Conservation (phyloP, 768 basidiomycete species). For the Pholiota conissans region DNA sequence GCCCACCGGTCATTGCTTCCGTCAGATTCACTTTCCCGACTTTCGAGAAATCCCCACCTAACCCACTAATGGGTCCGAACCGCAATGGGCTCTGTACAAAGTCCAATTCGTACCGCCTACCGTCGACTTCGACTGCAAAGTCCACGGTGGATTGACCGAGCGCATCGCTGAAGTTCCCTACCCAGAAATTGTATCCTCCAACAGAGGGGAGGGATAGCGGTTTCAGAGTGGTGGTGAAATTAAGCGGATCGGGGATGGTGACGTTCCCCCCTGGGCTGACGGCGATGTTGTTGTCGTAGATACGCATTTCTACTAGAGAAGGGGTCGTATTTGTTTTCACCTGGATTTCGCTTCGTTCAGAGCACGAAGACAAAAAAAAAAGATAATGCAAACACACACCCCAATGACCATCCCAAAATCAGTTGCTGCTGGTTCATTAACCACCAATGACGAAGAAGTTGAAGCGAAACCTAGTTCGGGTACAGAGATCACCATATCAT, state of each 20-base stretch:
- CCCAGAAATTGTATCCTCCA: background rate
- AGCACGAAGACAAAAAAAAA: background rate
- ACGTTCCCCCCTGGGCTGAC: background rate
- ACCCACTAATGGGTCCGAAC: background rate
- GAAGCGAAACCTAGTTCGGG: background rate
- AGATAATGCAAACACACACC: background rate
- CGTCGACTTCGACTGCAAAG: background rate
- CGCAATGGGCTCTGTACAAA: background rate
- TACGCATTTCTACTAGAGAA: background rate
- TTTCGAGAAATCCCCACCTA: background rate
- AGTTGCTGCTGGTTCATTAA: background rate
- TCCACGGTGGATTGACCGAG: background rate
- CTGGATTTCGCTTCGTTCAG: background rate
- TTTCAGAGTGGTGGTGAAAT: background rate
- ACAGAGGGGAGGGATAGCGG: background rate
- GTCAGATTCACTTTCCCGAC: background rate
- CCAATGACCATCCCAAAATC: background rate
- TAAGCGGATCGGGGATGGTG: background rate
- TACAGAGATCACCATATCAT: constrained; percentile 1
- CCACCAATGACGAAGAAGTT: background rate
- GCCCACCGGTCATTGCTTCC: background rate
- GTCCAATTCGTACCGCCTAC: background rate
- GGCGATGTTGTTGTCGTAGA: background rate
- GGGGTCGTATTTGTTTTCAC: background rate
- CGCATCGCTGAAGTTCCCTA: background rate